These are phyloP conservation scores for Pichia norvegensis DNA, from an alignment of 1,139 yeast species.

Conservation along the genomic window DNA sequence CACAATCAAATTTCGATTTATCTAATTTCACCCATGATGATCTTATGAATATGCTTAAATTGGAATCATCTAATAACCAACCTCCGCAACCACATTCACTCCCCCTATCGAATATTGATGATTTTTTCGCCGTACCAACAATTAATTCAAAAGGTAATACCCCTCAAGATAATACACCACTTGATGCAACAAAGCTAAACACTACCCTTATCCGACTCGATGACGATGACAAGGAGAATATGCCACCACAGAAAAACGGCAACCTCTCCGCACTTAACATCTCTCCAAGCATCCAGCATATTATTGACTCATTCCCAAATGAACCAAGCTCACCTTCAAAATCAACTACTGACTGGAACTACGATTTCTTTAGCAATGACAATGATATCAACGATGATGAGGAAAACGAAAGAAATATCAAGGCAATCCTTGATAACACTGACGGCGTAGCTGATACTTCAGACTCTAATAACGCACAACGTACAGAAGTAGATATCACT, in stretches of 20 bases:
- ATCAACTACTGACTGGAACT: conserved; percentile 23
- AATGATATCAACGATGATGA: conserved; percentile 13
- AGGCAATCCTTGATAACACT: not conserved
- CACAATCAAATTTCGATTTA: conserved; percentile 1
- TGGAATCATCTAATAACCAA: conserved; percentile 3
- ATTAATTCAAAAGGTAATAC: conserved; percentile 12
- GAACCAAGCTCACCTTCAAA: conserved; percentile 25
- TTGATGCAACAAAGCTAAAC: conserved; percentile 28
- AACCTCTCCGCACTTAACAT: conserved; percentile 13
- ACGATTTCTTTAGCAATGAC: conserved; percentile 24
- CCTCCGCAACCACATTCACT: conserved; percentile 11
- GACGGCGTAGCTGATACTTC: not conserved
- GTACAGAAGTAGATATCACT: conserved; percentile 18
- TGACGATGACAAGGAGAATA: conserved; percentile 28
- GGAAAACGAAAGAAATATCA: not conserved
- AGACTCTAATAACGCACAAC: conserved; percentile 3
- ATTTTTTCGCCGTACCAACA: conserved; percentile 9
- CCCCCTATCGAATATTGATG: conserved; percentile 19
- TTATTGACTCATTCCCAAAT: conserved; percentile 26
- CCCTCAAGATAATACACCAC: conserved; percentile 24
- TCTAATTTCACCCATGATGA: conserved; percentile 4
- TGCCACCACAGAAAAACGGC: conserved; percentile 10
- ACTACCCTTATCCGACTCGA: conserved; percentile 30
- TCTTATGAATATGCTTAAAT: conserved; percentile 6
- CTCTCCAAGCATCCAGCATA: conserved; percentile 28